phyloP scores from a whole-genome alignment of 2,329 filamentous ascomycete species.

The Lachnellula cervina region DNA sequence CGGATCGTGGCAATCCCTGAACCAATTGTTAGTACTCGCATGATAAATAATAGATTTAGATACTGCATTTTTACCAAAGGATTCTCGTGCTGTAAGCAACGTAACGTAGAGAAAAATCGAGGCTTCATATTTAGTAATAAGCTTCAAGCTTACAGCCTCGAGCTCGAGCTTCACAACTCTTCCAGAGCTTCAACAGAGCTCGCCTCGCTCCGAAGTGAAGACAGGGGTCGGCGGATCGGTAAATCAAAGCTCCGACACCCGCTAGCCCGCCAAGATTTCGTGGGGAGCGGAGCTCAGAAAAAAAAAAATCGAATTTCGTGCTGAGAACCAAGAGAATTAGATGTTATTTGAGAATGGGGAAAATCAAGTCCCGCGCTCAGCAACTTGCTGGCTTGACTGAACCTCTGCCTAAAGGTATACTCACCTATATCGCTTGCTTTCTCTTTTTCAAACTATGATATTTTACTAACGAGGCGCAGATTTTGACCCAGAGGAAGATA shows the following conservation, averaged over 20 bases:
- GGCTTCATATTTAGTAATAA: constrained; percentile 28
- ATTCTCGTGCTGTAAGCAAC: constrained; percentile 70
- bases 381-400: constrained; percentile 59
- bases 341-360: constrained; percentile 41
- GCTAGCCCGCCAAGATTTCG: constrained; percentile 26
- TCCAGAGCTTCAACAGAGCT: too few species aligned
- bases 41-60: background rate
- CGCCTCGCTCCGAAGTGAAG: too few species aligned
- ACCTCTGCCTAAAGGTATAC: constrained; percentile 52
- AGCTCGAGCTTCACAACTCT: constrained; percentile 13
- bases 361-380: constrained; percentile 46
- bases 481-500: constrained; percentile 36
- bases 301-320: constrained; percentile 12
- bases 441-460: background rate
- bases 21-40: background rate
- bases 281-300: constrained; percentile 15
- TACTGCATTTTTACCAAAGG: constrained; percentile 59
- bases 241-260: constrained; percentile 6
- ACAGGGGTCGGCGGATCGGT: background rate
- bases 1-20: constrained; percentile 80
- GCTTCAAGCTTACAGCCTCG: too few species aligned
- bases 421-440: background rate
- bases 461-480: constrained; percentile 26
- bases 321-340: too few species aligned
- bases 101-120: constrained; percentile 50